Evolutionary conservation across 129 eudicot genomes (phyloP).

Genomic region (Heracleum sosnowskyi): DNA sequence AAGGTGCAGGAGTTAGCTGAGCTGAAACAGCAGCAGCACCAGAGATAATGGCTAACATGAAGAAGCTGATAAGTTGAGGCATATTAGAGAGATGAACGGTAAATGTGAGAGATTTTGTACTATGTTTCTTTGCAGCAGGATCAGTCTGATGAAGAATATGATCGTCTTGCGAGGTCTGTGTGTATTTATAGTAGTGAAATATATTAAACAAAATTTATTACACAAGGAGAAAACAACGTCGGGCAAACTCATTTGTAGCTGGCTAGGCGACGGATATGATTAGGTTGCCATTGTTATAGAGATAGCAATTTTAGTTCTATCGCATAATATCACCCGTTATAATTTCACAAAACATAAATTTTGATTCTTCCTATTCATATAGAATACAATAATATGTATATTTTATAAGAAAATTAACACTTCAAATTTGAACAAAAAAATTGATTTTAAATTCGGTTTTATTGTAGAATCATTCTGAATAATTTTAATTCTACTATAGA

Average conservation of each 20-base stretch:
- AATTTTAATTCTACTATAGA: no score
- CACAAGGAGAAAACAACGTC: neutral
- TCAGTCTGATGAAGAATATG: neutral
- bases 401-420: no score
- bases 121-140: neutral
- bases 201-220: no score
- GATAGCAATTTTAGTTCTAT: no score
- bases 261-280: neutral
- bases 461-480: no score
- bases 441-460: no score
- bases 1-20: constrained; percentile 29
- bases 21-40: constrained; percentile 19
- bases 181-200: neutral
- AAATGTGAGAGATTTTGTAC: neutral
- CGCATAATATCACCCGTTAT: no score
- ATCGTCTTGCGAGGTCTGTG: neutral
- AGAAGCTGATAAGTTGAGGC: constrained; percentile 17
- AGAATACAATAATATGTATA: no score
- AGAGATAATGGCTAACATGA: constrained; percentile 3
- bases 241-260: neutral
- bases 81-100: constrained; percentile 11
- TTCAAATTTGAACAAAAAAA: no score
- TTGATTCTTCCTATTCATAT: no score
- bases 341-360: no score
- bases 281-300: no score